Evolutionary conservation across 768 basidiomycete species (phyloP).

Genomic region (Boletus rubescentipes): DNA sequence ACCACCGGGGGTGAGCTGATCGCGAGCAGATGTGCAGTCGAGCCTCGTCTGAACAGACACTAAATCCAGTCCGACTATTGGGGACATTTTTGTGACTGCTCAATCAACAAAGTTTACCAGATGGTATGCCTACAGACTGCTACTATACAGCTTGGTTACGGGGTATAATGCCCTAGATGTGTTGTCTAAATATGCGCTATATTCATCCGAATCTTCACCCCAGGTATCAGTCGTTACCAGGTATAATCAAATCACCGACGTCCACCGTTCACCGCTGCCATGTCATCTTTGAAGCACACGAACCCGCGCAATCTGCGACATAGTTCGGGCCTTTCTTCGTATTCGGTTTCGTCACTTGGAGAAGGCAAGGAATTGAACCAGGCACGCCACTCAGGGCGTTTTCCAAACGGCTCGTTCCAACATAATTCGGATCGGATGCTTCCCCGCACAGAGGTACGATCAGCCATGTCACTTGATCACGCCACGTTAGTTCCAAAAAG

Average conservation of each 20-base stretch:
- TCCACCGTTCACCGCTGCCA: slow-evolving; percentile 3
- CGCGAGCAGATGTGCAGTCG: no score
- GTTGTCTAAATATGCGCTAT: slow-evolving; percentile 19
- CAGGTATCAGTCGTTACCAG: slow-evolving; percentile 19
- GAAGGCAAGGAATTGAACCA: slow-evolving; percentile 44
- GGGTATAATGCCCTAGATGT: slow-evolving; percentile 25
- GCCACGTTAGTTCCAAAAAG: slow-evolving; percentile 8
- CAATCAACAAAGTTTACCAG: background rate
- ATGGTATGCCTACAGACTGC: slow-evolving; percentile 15
- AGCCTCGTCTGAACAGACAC: no score
- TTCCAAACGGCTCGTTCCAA: slow-evolving; percentile 53
- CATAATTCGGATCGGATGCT: slow-evolving; percentile 44
- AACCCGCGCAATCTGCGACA: slow-evolving; percentile 50
- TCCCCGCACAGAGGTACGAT: slow-evolving; percentile 62
- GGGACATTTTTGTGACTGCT: background rate
- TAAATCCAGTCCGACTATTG: background rate
- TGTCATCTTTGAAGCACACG: slow-evolving; percentile 46
- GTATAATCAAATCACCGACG: slow-evolving; percentile 12
- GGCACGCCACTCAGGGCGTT: slow-evolving; percentile 49
- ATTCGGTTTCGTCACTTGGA: slow-evolving; percentile 9
- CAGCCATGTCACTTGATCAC: slow-evolving; percentile 65
- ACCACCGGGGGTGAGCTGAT: background rate
- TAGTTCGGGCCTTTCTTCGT: slow-evolving; percentile 33
- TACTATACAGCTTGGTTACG: slow-evolving; percentile 29
- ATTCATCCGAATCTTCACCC: slow-evolving; percentile 11